Base-by-base conservation (phyloP, 805 yeast genomes). In the Wickerhamiella lipophila region DNA sequence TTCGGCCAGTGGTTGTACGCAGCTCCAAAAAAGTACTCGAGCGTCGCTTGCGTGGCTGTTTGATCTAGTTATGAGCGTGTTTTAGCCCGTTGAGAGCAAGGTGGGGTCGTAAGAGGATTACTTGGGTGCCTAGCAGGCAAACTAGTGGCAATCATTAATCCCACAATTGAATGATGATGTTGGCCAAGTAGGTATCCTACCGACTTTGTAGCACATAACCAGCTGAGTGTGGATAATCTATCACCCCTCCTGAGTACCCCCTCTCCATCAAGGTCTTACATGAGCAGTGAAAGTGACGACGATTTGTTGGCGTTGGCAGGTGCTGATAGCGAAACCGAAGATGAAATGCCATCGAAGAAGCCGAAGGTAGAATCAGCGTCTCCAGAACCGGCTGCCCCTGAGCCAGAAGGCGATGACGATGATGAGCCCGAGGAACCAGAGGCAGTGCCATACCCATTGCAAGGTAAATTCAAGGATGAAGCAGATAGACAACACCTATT, bases 241-340 rank as follows among this genome's bases (percentile, higher is more conserved):
- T n/a, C n/a, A n/a, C n/a, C n/a, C n/a, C n/a, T n/a, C n/a, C n/a
- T n/a, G n/a, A n/a, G n/a, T n/a, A n/a, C n/a, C n/a, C n/a, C n/a
- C n/a, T n/a, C n/a, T n/a, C n/a, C 26, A 5, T 23, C 26, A 23
- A 8, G 7, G 6, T 29, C 38, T 32, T 32, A 32, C 47, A 50
- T 50, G 53, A 43, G 53, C 16, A 68, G 64, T 52, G 49, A 39
- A 21, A 77, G 86, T 61, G 96, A 88, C 63, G 97, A 89, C 64
- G 98, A 92, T 75, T 75, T 92, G 68, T 76, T 89, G 62, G 97
- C 96, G 18, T 76, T 92, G 59, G 98, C 98, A 46, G 97, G 94
- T 52, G 79, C 74, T 22, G 81, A 73, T 47, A 78, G 75, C 29
- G 79, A 56, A n/a, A 55, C 53, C 16, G 62, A 53, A 29, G 50